Conservation (phyloP, 352 stramenopile species). For the Pythium guiyangense region DNA sequence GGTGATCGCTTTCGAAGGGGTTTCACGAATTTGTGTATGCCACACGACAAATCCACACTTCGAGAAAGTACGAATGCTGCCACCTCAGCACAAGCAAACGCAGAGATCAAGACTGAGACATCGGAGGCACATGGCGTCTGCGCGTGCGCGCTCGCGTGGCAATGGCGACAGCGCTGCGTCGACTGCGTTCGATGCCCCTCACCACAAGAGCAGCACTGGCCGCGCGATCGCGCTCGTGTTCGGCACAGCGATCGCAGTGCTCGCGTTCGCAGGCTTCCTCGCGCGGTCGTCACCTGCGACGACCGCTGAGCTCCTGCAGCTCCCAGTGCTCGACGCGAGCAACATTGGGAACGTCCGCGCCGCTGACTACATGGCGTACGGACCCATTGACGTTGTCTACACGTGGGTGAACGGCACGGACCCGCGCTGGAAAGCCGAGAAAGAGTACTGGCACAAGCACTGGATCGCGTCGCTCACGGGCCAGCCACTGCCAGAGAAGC, state of each 20-base stretch:
- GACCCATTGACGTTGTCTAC: slow-evolving; percentile 94
- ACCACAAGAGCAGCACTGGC: neutral
- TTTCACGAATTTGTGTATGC: neutral
- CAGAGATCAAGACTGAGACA: neutral
- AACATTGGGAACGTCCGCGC: slow-evolving; percentile 71
- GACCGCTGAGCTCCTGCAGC: slow-evolving; percentile 6
- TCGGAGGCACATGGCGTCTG: slow-evolving; percentile 8
- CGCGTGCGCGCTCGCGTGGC: slow-evolving; percentile 13
- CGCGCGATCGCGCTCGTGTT: neutral
- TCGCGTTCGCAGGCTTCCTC: slow-evolving; percentile 11
- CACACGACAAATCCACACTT: neutral
- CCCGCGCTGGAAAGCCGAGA: slow-evolving; percentile 87
- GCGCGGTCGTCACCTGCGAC: slow-evolving; percentile 2
- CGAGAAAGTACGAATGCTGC: neutral
- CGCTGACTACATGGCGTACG: slow-evolving; percentile 59
- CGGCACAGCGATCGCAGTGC: neutral
- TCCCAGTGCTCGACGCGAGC: slow-evolving; percentile 6
- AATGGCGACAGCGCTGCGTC: neutral
- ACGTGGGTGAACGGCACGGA: slow-evolving; percentile 96
- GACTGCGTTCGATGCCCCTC: too few relatives aligned
- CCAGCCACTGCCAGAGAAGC: slow-evolving; percentile 58
- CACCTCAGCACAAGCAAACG: neutral
- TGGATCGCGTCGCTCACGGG: slow-evolving; percentile 84
- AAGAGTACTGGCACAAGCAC: slow-evolving; percentile 87
- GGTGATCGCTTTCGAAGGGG: neutral